Conservation (phyloP, 116 monocot genomes). For the Phalaenopsis hybrid region DNA sequence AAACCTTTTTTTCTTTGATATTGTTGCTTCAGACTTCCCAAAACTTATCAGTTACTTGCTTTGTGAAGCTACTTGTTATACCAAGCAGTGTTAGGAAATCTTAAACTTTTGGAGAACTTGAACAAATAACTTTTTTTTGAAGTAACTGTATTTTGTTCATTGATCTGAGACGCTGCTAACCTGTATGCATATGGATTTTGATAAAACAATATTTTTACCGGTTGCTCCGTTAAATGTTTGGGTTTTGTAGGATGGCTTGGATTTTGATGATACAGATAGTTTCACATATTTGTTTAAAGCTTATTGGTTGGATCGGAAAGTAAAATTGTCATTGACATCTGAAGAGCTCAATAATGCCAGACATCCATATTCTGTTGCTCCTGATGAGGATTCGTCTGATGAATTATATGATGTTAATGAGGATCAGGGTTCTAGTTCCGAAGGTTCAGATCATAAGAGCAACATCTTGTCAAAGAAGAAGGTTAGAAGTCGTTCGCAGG, state of each 20-base stretch:
- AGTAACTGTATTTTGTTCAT: neutral
- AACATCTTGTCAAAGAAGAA: constrained; percentile 42
- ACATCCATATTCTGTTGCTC: constrained; percentile 23
- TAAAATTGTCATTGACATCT: constrained; percentile 53
- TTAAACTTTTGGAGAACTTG: neutral
- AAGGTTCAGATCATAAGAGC: constrained; percentile 43
- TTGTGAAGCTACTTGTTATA: neutral
- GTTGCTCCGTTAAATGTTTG: neutral
- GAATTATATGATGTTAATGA: constrained; percentile 66
- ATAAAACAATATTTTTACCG: neutral
- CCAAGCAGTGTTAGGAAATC: neutral
- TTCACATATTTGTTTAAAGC: constrained; percentile 85
- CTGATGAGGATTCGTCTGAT: constrained; percentile 68
- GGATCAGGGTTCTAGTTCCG: constrained; percentile 64
- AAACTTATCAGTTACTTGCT: neutral
- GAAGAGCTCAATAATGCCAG: constrained; percentile 69
- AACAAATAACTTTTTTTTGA: neutral
- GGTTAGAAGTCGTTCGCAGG: constrained; percentile 32
- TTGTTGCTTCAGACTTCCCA: neutral
- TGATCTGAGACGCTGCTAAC: neutral
- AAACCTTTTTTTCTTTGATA: neutral
- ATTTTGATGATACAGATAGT: constrained; percentile 83
- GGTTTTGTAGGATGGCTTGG: constrained; percentile 39
- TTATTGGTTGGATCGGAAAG: constrained; percentile 80
- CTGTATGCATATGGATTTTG: neutral